Conservation (phyloP, 2,329 filamentous ascomycete genomes). For the Xylaria sp. region DNA sequence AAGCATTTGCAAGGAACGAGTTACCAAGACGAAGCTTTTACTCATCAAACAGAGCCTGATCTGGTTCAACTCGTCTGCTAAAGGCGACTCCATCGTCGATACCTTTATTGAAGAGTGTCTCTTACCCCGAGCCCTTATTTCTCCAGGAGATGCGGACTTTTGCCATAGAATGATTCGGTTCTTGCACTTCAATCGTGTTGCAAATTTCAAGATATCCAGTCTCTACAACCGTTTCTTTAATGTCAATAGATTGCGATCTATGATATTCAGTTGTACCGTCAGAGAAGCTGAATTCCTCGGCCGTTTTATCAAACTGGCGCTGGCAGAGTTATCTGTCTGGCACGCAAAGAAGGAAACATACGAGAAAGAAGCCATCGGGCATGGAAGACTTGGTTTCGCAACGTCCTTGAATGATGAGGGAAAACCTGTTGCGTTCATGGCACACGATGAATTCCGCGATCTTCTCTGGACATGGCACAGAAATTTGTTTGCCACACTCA, state of each 20-base stretch:
- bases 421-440: conserved; percentile 65
- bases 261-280: conserved; percentile 86
- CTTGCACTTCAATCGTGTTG: conserved; percentile 76
- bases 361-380: conserved; percentile 71
- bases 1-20: conserved; percentile 61
- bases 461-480: conserved; percentile 88
- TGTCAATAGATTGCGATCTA: conserved; percentile 69
- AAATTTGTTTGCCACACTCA: conserved; percentile 71
- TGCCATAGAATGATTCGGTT: conserved; percentile 81
- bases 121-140: conserved; percentile 78
- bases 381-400: conserved; percentile 67
- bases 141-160: conserved; percentile 82
- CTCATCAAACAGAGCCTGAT: conserved; percentile 61
- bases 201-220: conserved; percentile 80
- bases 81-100: conserved; percentile 64
- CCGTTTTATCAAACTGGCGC: conserved; percentile 75
- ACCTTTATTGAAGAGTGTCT: conserved; percentile 84
- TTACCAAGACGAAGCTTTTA: conserved; percentile 61
- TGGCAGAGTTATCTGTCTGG: conserved; percentile 78
- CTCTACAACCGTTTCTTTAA: conserved; percentile 81
- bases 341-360: conserved; percentile 72
- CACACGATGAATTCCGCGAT: conserved; percentile 81
- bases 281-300: conserved; percentile 92
- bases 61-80: conserved; percentile 69
- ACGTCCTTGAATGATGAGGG: conserved; percentile 65